phyloP scores from a whole-genome alignment of 2,329 filamentous ascomycete species.

The Capronia epimyces region DNA sequence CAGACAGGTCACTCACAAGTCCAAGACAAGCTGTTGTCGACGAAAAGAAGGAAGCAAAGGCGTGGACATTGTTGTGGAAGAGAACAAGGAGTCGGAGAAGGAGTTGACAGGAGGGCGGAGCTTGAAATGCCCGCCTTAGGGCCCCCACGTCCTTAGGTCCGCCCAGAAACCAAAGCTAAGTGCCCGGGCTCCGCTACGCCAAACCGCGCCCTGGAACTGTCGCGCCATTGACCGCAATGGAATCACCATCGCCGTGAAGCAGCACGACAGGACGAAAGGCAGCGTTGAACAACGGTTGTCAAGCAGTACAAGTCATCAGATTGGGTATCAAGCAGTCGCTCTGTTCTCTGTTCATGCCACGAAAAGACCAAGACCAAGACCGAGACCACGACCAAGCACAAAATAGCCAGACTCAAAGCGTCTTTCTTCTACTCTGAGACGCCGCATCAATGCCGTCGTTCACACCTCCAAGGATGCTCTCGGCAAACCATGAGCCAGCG shows the following conservation, averaged over 20 bases:
- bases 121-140: constrained; percentile 1
- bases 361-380: background rate
- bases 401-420: constrained; percentile 14
- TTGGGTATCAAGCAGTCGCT: background rate
- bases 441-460: constrained; percentile 50
- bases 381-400: no score
- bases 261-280: background rate
- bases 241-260: background rate
- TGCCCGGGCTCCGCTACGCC: background rate
- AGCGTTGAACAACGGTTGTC: background rate
- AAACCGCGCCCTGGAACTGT: background rate
- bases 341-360: background rate
- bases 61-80: constrained; percentile 10
- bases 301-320: background rate
- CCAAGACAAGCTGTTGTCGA: constrained; percentile 70
- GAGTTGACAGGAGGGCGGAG: constrained; percentile 3
- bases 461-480: constrained; percentile 61
- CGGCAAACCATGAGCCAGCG: constrained; percentile 55
- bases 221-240: background rate
- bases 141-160: constrained; percentile 1
- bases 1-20: constrained; percentile 60
- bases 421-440: constrained; percentile 35
- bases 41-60: constrained; percentile 49
- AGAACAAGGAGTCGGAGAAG: constrained; percentile 7
- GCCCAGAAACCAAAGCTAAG: background rate